phyloP scores from a whole-genome alignment of 495 filamentous ascomycete genomes.

The Talaromyces thailandensis region DNA sequence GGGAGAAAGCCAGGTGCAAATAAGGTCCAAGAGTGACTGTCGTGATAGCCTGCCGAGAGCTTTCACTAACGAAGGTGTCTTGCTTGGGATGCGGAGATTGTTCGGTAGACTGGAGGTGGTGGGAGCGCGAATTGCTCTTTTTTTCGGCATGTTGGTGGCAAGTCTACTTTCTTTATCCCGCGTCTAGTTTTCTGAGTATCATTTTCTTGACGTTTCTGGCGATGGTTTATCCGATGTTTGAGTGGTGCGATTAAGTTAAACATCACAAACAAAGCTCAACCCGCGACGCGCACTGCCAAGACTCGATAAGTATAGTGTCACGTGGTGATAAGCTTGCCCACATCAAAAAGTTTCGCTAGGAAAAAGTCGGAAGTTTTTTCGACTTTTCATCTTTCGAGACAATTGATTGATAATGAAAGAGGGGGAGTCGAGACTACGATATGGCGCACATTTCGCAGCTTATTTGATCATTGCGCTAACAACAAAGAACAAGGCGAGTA shows the following conservation, averaged over 20 bases:
- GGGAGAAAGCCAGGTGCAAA: conserved; percentile 64
- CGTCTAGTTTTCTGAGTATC: not conserved
- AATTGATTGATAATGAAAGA: not conserved
- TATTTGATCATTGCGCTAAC: not conserved
- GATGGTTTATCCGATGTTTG: not conserved
- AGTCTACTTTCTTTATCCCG: not conserved
- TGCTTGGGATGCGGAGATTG: conserved; percentile 51
- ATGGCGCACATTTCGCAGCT: not conserved
- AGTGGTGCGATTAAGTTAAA: not conserved
- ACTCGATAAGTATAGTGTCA: conserved; percentile 4
- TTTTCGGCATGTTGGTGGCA: not conserved
- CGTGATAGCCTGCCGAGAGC: conserved; percentile 61
- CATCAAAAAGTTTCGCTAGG: not conserved
- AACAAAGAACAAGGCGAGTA: too few relatives aligned
- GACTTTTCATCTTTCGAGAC: not conserved
- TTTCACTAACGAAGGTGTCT: conserved; percentile 53
- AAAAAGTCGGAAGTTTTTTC: not conserved
- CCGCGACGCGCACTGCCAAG: not conserved
- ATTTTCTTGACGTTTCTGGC: not conserved
- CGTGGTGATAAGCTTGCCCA: conserved; percentile 14
- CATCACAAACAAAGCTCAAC: not conserved
- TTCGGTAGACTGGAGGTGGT: conserved; percentile 42
- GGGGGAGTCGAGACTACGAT: not conserved
- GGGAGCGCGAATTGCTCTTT: conserved; percentile 31
- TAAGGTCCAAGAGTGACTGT: conserved; percentile 57